Conservation (phyloP, 2,329 filamentous ascomycete genomes). For the Ramichloridium luteum region DNA sequence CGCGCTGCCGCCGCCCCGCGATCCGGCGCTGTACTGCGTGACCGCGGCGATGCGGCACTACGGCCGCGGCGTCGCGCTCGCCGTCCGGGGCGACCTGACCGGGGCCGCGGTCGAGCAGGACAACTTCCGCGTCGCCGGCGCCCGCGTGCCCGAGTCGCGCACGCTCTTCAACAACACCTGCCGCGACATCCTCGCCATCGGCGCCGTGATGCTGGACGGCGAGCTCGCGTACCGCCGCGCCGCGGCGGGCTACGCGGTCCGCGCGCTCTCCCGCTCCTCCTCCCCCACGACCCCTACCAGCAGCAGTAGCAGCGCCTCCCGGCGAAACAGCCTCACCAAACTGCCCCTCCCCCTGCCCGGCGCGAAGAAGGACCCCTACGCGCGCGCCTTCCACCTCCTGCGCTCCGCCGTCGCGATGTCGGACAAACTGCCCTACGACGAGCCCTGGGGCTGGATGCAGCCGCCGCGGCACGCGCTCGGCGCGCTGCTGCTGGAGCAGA, state of each 20-base stretch:
- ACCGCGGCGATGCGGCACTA: slow-evolving; percentile 59
- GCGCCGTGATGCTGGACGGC: slow-evolving; percentile 53
- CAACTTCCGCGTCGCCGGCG: slow-evolving; percentile 41
- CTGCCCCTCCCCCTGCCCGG: too few relatives aligned
- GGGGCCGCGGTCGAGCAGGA: slow-evolving; percentile 43
- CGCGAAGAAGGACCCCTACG: too few relatives aligned
- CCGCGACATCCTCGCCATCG: slow-evolving; percentile 49
- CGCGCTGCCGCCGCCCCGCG: slow-evolving; percentile 42
- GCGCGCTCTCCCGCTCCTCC: too few relatives aligned
- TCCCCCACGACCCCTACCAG: too few relatives aligned
- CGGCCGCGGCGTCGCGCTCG: slow-evolving; percentile 53
- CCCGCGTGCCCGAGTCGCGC: slow-evolving; percentile 45
- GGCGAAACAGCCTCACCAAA: too few relatives aligned
- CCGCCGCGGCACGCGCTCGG: slow-evolving; percentile 57
- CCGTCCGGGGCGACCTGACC: slow-evolving; percentile 43
- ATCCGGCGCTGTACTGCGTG: slow-evolving; percentile 51
- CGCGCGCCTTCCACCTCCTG: slow-evolving; percentile 39
- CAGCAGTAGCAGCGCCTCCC: too few relatives aligned
- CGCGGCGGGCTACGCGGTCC: too few relatives aligned
- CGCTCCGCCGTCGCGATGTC: slow-evolving; percentile 45
- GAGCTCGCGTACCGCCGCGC: slow-evolving; percentile 59
- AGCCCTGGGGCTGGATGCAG: slow-evolving; percentile 72
- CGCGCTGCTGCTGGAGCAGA: slow-evolving; percentile 55
- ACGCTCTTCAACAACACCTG: slow-evolving; percentile 59
- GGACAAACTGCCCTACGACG: slow-evolving; percentile 53